Percentiles rank a stretch among this genome's conserved stretches.
phyloP scores from a whole-genome alignment of 148 eudicot species.

The Vaccinium macrocarpon region DNA sequence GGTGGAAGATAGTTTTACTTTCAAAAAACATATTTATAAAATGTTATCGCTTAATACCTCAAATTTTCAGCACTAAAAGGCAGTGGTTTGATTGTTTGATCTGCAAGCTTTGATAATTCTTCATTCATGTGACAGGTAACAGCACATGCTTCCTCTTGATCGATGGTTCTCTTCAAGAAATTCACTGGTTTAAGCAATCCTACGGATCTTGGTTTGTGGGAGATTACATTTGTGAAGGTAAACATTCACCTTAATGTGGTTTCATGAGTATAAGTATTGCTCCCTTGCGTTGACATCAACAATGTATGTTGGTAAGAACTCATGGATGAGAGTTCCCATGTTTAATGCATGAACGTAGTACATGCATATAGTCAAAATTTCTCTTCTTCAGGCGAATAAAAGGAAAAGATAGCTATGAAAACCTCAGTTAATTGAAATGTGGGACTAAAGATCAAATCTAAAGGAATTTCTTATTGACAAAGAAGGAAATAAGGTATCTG shows the following conservation, averaged over 20 bases:
- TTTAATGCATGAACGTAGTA: background rate
- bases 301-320: background rate
- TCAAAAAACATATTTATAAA: background rate
- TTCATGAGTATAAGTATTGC: background rate
- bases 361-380: background rate
- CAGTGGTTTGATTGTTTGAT: background rate
- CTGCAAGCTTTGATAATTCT: background rate
- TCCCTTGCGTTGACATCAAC: background rate
- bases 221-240: slow-evolving; percentile 91
- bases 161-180: slow-evolving; percentile 71
- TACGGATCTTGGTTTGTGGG: slow-evolving; percentile 94
- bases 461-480: background rate
- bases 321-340: slow-evolving; percentile 1
- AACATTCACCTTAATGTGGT: slow-evolving; percentile 1
- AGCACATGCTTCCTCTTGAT: slow-evolving; percentile 54
- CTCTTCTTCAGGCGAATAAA: background rate
- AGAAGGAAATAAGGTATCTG: no score
- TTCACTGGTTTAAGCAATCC: slow-evolving; percentile 87
- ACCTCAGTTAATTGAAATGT: background rate
- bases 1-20: background rate
- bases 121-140: slow-evolving; percentile 43
- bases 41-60: background rate
- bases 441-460: background rate
- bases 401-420: background rate
- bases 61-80: background rate